These are phyloP conservation scores for Dryadomyces sulphureus DNA, from an alignment of 2,329 filamentous ascomycete genomes.

Conservation along the genomic window DNA sequence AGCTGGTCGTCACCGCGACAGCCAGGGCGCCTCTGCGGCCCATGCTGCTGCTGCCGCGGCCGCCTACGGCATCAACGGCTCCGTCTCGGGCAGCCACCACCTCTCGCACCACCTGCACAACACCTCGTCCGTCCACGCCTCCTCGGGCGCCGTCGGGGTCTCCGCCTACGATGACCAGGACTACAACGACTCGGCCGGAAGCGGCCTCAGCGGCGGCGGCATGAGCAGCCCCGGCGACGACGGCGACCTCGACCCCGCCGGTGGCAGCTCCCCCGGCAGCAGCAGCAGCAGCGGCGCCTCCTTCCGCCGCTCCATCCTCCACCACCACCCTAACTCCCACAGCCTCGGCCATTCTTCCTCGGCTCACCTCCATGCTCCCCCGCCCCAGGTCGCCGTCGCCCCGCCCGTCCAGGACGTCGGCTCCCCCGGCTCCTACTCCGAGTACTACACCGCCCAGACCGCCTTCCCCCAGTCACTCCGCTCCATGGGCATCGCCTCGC, in stretches of 20 bases:
- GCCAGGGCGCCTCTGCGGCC: too few relatives aligned
- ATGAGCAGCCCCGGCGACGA: conserved; percentile 47
- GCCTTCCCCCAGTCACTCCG: conserved; percentile 38
- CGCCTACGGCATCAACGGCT: not conserved
- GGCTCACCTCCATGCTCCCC: not conserved
- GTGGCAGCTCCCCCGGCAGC: conserved; percentile 22
- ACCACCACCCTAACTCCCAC: not conserved
- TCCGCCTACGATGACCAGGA: not conserved
- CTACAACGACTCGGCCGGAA: conserved; percentile 39
- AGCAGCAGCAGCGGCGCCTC: conserved; percentile 9
- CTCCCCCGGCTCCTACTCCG: conserved; percentile 10
- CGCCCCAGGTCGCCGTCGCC: not conserved
- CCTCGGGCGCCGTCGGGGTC: too few relatives aligned
- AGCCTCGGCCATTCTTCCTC: not conserved
- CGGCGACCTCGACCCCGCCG: conserved; percentile 37
- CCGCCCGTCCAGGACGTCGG: conserved; percentile 10
- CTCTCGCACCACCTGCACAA: not conserved
- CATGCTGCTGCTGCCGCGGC: not conserved
- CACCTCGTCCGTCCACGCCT: not conserved
- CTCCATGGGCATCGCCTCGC: conserved; percentile 9
- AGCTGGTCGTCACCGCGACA: not conserved
- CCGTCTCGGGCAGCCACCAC: not conserved
- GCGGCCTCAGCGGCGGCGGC: conserved; percentile 37
- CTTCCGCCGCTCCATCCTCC: not conserved
- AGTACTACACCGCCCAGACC: conserved; percentile 14